Evolutionary conservation across 768 basidiomycete genomes (phyloP).

Genomic region (Boletus sp.): DNA sequence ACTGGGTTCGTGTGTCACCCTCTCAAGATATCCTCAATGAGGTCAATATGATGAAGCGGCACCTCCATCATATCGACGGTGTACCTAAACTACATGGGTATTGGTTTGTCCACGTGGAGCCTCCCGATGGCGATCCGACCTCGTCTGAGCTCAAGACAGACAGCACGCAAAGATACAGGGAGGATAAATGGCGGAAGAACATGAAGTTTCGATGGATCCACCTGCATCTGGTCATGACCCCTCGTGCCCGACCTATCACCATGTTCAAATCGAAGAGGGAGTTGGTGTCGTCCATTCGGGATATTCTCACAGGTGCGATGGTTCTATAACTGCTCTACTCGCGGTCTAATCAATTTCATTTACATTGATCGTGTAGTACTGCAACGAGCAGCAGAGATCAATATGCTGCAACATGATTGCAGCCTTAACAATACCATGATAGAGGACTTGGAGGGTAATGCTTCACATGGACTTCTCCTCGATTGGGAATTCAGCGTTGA

Average conservation of each 20-base stretch:
- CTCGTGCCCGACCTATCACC: neutral
- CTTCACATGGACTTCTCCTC: neutral
- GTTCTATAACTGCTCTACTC: no score
- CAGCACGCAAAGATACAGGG: neutral
- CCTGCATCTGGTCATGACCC: neutral
- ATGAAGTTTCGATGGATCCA: neutral
- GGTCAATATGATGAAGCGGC: neutral
- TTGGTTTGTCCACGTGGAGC: neutral
- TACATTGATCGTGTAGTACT: no score
- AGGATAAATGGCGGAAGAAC: neutral
- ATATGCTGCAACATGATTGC: neutral
- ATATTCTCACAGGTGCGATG: neutral
- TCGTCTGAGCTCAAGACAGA: neutral
- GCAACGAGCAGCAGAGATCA: neutral
- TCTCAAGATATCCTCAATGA: neutral
- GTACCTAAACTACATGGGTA: neutral
- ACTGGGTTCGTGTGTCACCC: neutral
- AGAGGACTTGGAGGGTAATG: neutral
- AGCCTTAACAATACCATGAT: neutral
- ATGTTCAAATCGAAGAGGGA: neutral
- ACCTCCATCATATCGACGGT: neutral
- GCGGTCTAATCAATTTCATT: no score
- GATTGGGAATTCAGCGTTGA: neutral
- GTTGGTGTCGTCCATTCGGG: neutral
- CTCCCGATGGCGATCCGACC: neutral